These are phyloP conservation scores for Pyrus bretschneideri DNA, from an alignment of 306 rosid species.

Conservation along the genomic window DNA sequence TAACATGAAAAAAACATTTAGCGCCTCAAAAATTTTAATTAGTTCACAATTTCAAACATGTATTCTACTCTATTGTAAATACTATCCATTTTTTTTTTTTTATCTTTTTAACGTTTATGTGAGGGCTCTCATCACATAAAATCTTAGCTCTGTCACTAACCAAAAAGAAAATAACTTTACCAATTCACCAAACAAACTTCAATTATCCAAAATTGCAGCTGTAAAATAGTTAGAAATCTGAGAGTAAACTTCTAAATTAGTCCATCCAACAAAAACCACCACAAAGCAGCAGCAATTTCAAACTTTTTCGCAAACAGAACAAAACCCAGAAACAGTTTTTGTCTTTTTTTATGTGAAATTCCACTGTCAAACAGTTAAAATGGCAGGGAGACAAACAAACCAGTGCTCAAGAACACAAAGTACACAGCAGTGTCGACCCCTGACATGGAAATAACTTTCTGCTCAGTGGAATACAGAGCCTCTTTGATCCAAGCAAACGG, in stretches of 20 bases:
- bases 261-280: background rate
- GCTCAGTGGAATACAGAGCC: constrained; percentile 59
- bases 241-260: background rate
- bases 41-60: no score
- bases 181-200: background rate
- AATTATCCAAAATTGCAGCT: background rate
- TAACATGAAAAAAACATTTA: no score
- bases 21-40: no score
- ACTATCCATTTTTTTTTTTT: no score
- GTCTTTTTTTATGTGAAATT: no score
- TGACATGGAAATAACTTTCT: constrained; percentile 54
- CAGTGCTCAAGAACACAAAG: constrained; percentile 75
- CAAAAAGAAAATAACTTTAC: background rate
- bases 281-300: background rate
- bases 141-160: no score
- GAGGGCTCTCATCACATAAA: no score
- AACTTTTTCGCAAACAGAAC: background rate
- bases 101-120: no score
- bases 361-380: no score
- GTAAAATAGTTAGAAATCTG: background rate
- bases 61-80: no score
- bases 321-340: background rate
- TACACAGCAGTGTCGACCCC: constrained; percentile 92
- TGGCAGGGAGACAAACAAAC: constrained; percentile 26
- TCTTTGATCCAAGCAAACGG: constrained; percentile 65